Evolutionary conservation across 2,329 filamentous ascomycete genomes (phyloP).

Genomic region (Davidsoniella eucalypti): DNA sequence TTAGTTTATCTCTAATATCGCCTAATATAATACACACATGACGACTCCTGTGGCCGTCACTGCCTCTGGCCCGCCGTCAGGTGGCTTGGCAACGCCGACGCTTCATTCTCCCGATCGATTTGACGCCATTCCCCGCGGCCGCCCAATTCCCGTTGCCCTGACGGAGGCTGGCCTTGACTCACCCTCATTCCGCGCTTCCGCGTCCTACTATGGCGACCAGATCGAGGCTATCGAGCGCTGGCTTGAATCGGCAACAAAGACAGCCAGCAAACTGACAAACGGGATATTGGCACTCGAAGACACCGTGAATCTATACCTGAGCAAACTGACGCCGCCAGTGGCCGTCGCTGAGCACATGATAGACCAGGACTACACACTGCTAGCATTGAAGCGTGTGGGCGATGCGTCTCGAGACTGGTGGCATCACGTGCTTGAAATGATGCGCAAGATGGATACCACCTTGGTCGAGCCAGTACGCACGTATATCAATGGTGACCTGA

Average conservation of each 20-base stretch:
- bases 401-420: slow-evolving; percentile 83
- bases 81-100: too few relatives aligned
- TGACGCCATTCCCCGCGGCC: slow-evolving; percentile 17
- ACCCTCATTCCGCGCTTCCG: slow-evolving; percentile 79
- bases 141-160: slow-evolving; percentile 57
- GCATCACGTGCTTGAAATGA: slow-evolving; percentile 54
- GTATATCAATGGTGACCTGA: slow-evolving; percentile 66
- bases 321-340: slow-evolving; percentile 56
- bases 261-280: slow-evolving; percentile 38
- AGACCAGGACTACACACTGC: slow-evolving; percentile 86
- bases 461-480: slow-evolving; percentile 67
- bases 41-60: too few relatives aligned
- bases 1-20: too few relatives aligned
- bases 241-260: slow-evolving; percentile 50
- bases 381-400: slow-evolving; percentile 69
- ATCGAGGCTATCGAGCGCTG: slow-evolving; percentile 82
- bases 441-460: slow-evolving; percentile 60
- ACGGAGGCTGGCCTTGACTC: slow-evolving; percentile 95
- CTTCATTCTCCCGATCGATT: neutral
- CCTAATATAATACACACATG: too few relatives aligned
- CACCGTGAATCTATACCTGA: slow-evolving; percentile 59
- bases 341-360: slow-evolving; percentile 68
- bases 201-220: slow-evolving; percentile 78
- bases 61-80: too few relatives aligned
- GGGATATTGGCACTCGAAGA: slow-evolving; percentile 61